Evolutionary conservation across 176 grass and related monocot species (phyloP), one percentile per base, ranked within the genome.

Genomic region (Puya raimondii): DNA sequence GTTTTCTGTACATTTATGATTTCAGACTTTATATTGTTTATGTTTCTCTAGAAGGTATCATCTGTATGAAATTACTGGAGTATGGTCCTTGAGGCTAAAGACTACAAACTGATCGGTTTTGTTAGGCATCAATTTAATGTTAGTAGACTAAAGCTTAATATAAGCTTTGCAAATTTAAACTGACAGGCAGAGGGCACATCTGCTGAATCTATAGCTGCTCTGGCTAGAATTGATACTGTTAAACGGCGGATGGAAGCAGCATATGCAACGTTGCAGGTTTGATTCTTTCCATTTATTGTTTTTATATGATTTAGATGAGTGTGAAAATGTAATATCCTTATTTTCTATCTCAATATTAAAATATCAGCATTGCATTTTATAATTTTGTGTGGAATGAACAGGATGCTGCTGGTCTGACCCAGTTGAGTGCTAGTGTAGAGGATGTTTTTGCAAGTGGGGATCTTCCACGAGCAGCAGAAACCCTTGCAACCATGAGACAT

Each of bases 391-490:
- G 25, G 33, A 51, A 77, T 77, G 56, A 73, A 23, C 80, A 99
- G 95, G 95, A 99, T 84, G 95, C 95, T 15, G 95, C 95, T 75
- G 95, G 95, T 49, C 78, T 99, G 67, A 88, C 95, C 65, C 87
- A 93, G 77, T 80, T 93, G 80, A 93, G 95, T 78, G 89, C 88
- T 61, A 99, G 89, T 65, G 90, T 99, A 7, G 95, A 99, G 72
- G 95, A 99, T 94, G 95, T 99, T 70, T 99, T 99, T 88, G 91
- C 95, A 64, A 99, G 95, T 82, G 95, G 87, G 23, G 91, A 99
- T 80, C 95, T 99, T 79, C 85, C 89, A 15, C 83, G 72, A 70
- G 89, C 95, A 51, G 95, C 95, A 47, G 95, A 99, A 91, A 99
- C 95, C 42, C 81, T 99, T 72, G 87, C 90, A 70, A 99, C 87